Evolutionary conservation across 495 filamentous ascomycete species (phyloP).

Genomic region (Usnea hakonensis): DNA sequence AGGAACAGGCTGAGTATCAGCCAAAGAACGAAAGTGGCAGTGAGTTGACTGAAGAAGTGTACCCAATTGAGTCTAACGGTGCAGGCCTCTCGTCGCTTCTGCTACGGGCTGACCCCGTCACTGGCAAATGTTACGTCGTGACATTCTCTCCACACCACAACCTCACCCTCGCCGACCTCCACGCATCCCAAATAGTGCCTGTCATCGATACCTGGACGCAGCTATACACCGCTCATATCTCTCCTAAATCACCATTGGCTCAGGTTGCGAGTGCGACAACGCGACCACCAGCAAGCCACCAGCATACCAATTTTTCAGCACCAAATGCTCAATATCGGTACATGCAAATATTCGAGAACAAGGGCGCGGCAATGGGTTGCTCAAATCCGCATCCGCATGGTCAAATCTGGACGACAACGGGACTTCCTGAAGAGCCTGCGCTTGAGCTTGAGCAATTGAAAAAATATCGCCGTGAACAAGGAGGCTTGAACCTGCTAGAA

Average conservation of each 20-base stretch:
- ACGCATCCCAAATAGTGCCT: conserved; percentile 58
- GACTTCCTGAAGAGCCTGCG: conserved; percentile 77
- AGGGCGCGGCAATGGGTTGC: conserved; percentile 96
- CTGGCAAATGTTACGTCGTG: conserved; percentile 95
- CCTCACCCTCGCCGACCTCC: conserved; percentile 82
- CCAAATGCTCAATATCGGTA: conserved; percentile 79
- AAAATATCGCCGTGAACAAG: conserved; percentile 65
- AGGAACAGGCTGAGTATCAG: conserved; percentile 69
- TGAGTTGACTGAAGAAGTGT: conserved; percentile 23
- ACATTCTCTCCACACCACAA: conserved; percentile 88
- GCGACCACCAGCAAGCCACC: conserved; percentile 41
- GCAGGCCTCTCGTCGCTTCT: conserved; percentile 68
- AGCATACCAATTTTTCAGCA: conserved; percentile 32
- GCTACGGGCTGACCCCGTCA: conserved; percentile 76
- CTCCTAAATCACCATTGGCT: conserved; percentile 60
- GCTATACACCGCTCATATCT: conserved; percentile 75
- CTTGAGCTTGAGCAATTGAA: conserved; percentile 69
- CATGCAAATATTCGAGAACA: conserved; percentile 99
- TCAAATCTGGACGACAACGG: conserved; percentile 90
- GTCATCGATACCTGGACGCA: conserved; percentile 81
- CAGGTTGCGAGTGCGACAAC: conserved; percentile 39
- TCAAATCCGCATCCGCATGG: conserved; percentile 98
- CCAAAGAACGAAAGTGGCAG: conserved; percentile 44
- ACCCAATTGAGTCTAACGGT: conserved; percentile 13
- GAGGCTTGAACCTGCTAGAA: conserved; percentile 63